Evolutionary conservation across 495 filamentous ascomycete genomes (phyloP).

Genomic region (Neurospora sp.): DNA sequence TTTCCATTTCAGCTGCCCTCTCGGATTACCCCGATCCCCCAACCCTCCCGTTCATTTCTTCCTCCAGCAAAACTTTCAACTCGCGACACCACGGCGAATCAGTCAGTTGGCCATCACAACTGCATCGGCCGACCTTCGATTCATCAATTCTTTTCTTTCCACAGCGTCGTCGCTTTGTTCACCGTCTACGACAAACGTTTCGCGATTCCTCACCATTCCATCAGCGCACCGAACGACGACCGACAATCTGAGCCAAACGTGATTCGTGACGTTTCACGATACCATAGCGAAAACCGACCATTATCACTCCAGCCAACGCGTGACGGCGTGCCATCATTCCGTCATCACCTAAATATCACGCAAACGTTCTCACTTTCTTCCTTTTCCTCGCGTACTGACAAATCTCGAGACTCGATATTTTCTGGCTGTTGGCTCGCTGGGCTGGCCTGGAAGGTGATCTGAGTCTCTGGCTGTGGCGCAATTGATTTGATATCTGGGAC

Average conservation of each 20-base stretch:
- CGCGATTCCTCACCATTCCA: neutral
- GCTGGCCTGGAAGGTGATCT: neutral
- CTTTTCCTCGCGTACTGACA: neutral
- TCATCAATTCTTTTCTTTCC: neutral
- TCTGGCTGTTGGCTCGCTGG: neutral
- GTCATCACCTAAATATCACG: neutral
- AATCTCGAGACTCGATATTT: neutral
- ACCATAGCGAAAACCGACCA: neutral
- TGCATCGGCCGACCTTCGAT: neutral
- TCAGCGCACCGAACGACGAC: neutral
- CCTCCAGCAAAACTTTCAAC: neutral
- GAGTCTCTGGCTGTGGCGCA: neutral
- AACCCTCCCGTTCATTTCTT: neutral
- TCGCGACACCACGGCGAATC: neutral
- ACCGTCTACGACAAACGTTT: neutral
- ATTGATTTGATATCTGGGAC: neutral
- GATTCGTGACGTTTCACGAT: neutral
- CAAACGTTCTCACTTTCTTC: neutral
- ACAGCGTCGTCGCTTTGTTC: neutral
- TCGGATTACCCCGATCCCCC: neutral
- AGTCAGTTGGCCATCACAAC: neutral
- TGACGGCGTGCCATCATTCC: neutral
- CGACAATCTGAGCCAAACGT: neutral
- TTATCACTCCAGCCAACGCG: neutral
- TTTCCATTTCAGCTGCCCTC: neutral